phyloP scores from a whole-genome alignment of 768 basidiomycete species.

The Boletus vermiculosoides region DNA sequence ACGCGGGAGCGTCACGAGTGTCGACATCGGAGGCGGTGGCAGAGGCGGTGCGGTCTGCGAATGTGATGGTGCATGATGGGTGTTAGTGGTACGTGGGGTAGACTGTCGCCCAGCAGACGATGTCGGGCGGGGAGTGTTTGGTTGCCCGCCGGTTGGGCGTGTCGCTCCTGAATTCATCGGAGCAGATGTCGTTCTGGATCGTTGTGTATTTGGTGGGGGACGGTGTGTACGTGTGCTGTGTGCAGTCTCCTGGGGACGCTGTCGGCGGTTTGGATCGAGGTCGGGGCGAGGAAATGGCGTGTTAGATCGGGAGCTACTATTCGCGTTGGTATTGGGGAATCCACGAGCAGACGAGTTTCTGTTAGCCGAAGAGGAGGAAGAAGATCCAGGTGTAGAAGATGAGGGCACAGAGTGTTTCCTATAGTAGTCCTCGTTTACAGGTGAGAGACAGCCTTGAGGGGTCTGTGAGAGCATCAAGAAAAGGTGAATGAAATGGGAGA shows the following conservation, averaged over 20 bases:
- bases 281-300: constrained; percentile 61
- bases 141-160: not conserved
- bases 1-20: constrained; percentile 58
- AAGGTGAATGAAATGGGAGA: not conserved
- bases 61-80: constrained; percentile 11
- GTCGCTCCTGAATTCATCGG: constrained; percentile 16
- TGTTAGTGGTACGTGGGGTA: constrained; percentile 8
- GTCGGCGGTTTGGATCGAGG: constrained; percentile 47
- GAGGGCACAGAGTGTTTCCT: constrained; percentile 31
- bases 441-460: constrained; percentile 59
- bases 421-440: constrained; percentile 54
- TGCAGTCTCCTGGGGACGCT: constrained; percentile 19
- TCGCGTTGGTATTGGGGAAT: constrained; percentile 5
- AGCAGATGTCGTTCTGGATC: constrained; percentile 24
- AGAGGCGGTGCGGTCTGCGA: constrained; percentile 37
- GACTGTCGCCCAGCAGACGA: constrained; percentile 19
- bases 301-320: constrained; percentile 24
- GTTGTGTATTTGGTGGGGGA: constrained; percentile 6
- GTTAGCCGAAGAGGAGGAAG: constrained; percentile 15
- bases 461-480: constrained; percentile 36
- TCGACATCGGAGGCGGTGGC: constrained; percentile 57
- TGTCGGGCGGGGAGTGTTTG: constrained; percentile 12
- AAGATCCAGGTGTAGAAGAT: constrained; percentile 7
- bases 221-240: constrained; percentile 19
- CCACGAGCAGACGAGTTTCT: constrained; percentile 17